phyloP scores from a whole-genome alignment of 2,329 filamentous ascomycete species.

The Aureobasidium melanogenum region DNA sequence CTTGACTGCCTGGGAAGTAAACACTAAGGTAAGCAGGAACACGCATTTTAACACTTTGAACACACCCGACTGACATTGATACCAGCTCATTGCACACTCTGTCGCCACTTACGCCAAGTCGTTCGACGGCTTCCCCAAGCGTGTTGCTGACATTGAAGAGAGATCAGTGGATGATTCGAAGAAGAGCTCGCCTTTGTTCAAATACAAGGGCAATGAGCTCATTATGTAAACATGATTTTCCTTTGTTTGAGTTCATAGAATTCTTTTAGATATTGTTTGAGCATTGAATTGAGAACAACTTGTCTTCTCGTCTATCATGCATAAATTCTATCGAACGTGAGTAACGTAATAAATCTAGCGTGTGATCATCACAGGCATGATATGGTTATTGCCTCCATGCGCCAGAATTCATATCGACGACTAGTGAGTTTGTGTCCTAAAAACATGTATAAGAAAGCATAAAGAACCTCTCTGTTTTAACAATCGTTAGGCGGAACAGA shows the following conservation, averaged over 20 bases:
- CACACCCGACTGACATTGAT: conserved; percentile 7
- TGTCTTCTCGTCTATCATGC: background rate
- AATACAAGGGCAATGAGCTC: background rate
- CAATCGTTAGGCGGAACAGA: too few relatives aligned
- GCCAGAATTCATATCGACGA: too few relatives aligned
- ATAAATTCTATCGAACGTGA: too few relatives aligned
- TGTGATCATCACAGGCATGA: too few relatives aligned
- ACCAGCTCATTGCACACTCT: conserved; percentile 55
- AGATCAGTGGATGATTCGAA: background rate
- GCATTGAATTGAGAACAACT: background rate
- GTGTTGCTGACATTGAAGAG: background rate
- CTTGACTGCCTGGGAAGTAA: conserved; percentile 45
- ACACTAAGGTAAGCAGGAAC: conserved; percentile 34
- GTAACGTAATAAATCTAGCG: too few relatives aligned
- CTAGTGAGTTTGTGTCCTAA: too few relatives aligned
- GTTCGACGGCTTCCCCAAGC: conserved; percentile 47
- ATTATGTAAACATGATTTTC: background rate
- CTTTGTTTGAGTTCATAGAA: background rate
- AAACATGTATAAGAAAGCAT: too few relatives aligned
- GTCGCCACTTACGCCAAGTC: conserved; percentile 58
- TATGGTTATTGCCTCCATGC: too few relatives aligned
- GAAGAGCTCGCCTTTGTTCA: background rate
- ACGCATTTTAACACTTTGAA: background rate
- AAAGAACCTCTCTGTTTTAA: too few relatives aligned
- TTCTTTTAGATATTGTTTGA: background rate